Evolutionary conservation across 108 stramenopile species (phyloP).

Genomic region (Fragilaria radians): DNA sequence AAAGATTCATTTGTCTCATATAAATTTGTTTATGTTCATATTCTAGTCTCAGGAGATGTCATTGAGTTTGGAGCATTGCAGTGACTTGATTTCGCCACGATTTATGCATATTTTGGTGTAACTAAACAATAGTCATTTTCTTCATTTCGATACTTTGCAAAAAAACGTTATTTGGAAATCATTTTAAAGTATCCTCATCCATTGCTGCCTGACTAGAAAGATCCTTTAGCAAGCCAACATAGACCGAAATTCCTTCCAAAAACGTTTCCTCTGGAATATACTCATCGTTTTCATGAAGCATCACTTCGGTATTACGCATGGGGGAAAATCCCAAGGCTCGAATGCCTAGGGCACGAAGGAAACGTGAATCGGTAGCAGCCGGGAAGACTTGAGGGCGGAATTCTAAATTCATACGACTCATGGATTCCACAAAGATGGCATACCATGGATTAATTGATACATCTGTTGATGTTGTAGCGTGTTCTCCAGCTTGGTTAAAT

Average conservation of each 20-base stretch:
- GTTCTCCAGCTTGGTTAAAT: conserved; percentile 11
- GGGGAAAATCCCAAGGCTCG: conserved; percentile 93
- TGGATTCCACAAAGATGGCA: conserved; percentile 55
- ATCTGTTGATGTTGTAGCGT: conserved; percentile 69
- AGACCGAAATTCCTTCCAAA: conserved; percentile 87
- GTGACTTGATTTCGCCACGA: too few species aligned
- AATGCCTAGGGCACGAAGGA: conserved; percentile 84
- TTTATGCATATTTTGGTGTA: too few species aligned
- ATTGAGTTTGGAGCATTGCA: too few species aligned
- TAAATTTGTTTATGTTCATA: too few species aligned
- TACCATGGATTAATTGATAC: conserved; percentile 86
- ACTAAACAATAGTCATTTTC: too few species aligned
- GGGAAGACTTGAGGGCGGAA: conserved; percentile 91
- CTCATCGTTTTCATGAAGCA: conserved; percentile 97
- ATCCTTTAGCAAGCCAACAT: conserved; percentile 72
- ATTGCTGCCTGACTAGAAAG: conserved; percentile 20
- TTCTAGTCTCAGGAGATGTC: too few species aligned
- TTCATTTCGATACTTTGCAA: too few species aligned
- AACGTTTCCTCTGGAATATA: conserved; percentile 83
- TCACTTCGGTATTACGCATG: conserved; percentile 90
- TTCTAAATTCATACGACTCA: conserved; percentile 50
- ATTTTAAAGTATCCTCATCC: too few species aligned
- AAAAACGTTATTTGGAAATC: too few species aligned
- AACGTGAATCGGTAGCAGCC: conserved; percentile 93
- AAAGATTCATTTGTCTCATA: too few species aligned